A percentile compares a stretch with the other conserved stretches of the same genome.
These are phyloP conservation scores for Microsporum ferrugineum DNA, from an alignment of 2,329 filamentous ascomycete genomes.

Conservation along the genomic window DNA sequence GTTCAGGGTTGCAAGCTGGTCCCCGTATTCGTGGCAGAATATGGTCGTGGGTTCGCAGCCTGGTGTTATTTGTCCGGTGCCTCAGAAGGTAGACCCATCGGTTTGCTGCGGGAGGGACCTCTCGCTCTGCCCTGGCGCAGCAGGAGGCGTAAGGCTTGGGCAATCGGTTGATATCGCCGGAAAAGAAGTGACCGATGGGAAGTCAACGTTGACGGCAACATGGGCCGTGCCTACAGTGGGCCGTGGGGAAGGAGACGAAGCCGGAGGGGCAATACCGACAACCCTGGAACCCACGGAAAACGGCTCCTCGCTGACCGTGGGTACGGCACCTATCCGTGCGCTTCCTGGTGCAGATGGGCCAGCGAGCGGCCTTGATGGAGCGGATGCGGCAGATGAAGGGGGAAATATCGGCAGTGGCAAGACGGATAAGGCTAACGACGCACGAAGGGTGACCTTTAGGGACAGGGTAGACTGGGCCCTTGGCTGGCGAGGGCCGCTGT, in stretches of 20 bases:
- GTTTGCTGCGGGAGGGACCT: not conserved
- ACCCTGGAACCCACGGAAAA: not conserved
- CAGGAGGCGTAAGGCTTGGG: not conserved
- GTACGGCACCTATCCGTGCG: not conserved
- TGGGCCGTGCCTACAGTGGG: not conserved
- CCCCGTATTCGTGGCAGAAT: not conserved
- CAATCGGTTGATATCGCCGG: conserved; percentile 1
- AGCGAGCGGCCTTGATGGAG: not conserved
- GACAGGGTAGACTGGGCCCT: conserved; percentile 11
- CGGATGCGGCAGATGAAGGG: not conserved
- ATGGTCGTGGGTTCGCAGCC: not conserved
- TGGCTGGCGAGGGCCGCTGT: conserved; percentile 8
- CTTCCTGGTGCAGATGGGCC: not conserved
- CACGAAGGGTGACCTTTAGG: not conserved
- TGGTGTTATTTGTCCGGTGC: not conserved
- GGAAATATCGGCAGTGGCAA: not conserved
- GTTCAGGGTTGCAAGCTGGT: too few species aligned
- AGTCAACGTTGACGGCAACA: not conserved
- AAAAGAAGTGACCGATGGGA: not conserved
- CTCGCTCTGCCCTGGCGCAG: not conserved
- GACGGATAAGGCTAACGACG: not conserved
- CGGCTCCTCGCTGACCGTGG: not conserved
- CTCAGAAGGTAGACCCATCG: not conserved
- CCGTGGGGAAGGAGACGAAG: not conserved
- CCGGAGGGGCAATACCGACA: not conserved